Evolutionary conservation across 495 filamentous ascomycete species (phyloP).

Genomic region (Gamarada debralockiae): DNA sequence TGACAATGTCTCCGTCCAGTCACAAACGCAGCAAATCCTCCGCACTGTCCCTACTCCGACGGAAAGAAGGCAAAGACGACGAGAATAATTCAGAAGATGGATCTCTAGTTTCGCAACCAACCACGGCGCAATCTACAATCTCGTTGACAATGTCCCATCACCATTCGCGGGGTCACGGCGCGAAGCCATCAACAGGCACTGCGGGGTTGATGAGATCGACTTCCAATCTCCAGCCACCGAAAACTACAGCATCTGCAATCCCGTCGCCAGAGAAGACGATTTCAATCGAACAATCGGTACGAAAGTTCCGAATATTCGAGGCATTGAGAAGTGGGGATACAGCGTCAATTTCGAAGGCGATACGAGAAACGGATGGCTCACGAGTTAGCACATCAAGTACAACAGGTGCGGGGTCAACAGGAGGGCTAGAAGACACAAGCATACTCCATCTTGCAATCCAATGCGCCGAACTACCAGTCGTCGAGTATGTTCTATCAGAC

Average conservation of each 20-base stretch:
- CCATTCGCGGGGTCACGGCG: constrained; percentile 32
- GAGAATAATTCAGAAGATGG: constrained; percentile 32
- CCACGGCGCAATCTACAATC: constrained; percentile 29
- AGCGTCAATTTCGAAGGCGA: constrained; percentile 81
- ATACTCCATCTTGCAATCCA: constrained; percentile 94
- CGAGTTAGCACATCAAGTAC: constrained; percentile 52
- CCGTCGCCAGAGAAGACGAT: constrained; percentile 26
- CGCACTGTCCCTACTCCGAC: constrained; percentile 41
- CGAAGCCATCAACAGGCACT: constrained; percentile 35
- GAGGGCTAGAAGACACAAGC: constrained; percentile 70
- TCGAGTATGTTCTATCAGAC: constrained; percentile 88
- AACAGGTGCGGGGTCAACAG: constrained; percentile 34
- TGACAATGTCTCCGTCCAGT: constrained; percentile 6
- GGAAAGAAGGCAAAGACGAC: constrained; percentile 42
- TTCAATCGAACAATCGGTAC: constrained; percentile 90
- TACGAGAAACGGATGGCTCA: constrained; percentile 59
- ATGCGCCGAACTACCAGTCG: constrained; percentile 89
- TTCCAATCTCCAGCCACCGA: constrained; percentile 16
- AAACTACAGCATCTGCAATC: constrained; percentile 7
- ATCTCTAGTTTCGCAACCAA: constrained; percentile 29
- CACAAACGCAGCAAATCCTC: constrained; percentile 52
- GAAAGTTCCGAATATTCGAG: constrained; percentile 91
- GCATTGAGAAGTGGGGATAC: constrained; percentile 87
- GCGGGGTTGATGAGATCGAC: constrained; percentile 26
- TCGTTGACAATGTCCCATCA: constrained; percentile 30